Conservation (phyloP, 345 rosid genomes). For the Viola odorata region DNA sequence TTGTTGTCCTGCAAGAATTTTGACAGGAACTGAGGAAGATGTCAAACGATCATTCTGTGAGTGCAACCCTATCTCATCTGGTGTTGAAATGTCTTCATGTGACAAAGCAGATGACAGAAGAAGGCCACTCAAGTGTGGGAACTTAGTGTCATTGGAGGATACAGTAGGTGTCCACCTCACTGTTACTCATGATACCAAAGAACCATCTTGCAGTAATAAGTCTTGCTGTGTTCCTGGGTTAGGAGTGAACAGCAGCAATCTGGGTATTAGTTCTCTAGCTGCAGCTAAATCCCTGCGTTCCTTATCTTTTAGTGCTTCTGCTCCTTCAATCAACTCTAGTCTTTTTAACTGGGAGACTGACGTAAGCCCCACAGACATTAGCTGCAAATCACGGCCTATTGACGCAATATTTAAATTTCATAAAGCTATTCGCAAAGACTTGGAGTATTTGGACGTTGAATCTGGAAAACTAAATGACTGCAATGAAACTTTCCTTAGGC, state of each 20-base stretch:
- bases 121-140: conserved; percentile 33
- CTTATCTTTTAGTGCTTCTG: conserved; percentile 38
- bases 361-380: conserved; percentile 26
- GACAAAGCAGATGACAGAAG: conserved; percentile 22
- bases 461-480: conserved; percentile 51
- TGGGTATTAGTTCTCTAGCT: conserved; percentile 46
- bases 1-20: conserved; percentile 36
- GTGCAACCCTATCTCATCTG: conserved; percentile 16
- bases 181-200: conserved; percentile 14
- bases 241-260: conserved; percentile 39
- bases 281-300: conserved; percentile 49
- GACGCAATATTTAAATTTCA: conserved; percentile 62
- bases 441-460: conserved; percentile 59
- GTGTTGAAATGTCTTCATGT: conserved; percentile 17
- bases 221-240: conserved; percentile 56
- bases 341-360: conserved; percentile 59
- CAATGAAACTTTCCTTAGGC: conserved; percentile 44
- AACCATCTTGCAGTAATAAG: conserved; percentile 24
- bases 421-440: conserved; percentile 55
- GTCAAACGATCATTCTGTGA: conserved; percentile 14
- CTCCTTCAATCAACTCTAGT: conserved; percentile 54
- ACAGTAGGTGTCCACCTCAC: conserved; percentile 17
- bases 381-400: conserved; percentile 39
- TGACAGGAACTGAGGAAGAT: conserved; percentile 21
- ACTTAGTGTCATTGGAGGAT: conserved; percentile 18